These are phyloP conservation scores for Moricandia arvensis DNA, from an alignment of 345 rosid species.

Conservation along the genomic window DNA sequence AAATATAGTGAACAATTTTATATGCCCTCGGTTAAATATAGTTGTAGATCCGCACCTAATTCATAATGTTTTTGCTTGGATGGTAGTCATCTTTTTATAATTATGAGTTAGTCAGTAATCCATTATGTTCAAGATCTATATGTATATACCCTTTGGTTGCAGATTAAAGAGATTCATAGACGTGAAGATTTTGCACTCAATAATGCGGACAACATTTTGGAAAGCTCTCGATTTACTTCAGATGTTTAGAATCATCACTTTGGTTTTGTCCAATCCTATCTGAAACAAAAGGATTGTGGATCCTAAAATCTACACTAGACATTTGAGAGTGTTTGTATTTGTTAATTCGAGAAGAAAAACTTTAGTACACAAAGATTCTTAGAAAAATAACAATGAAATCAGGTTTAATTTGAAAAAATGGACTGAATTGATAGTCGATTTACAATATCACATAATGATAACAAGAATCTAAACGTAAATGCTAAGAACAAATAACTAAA, in stretches of 20 bases:
- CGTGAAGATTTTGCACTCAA: neutral
- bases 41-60: neutral
- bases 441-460: too few species aligned
- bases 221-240: neutral
- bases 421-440: too few species aligned
- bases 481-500: too few species aligned
- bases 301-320: too few species aligned
- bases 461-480: too few species aligned
- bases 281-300: neutral
- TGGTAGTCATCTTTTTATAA: neutral
- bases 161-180: constrained; percentile 7
- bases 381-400: too few species aligned
- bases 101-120: neutral
- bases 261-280: neutral
- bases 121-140: neutral
- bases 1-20: too few species aligned
- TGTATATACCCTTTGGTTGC: neutral
- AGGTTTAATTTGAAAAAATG: too few species aligned
- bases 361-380: too few species aligned
- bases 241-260: neutral
- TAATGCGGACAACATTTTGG: constrained; percentile 1
- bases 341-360: too few species aligned
- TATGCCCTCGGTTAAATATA: too few species aligned
- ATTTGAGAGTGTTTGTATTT: too few species aligned
- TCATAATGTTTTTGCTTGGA: neutral